Evolutionary conservation across 164 flowering plant genomes (phyloP).

Genomic region (Cinnamomum micranthum): DNA sequence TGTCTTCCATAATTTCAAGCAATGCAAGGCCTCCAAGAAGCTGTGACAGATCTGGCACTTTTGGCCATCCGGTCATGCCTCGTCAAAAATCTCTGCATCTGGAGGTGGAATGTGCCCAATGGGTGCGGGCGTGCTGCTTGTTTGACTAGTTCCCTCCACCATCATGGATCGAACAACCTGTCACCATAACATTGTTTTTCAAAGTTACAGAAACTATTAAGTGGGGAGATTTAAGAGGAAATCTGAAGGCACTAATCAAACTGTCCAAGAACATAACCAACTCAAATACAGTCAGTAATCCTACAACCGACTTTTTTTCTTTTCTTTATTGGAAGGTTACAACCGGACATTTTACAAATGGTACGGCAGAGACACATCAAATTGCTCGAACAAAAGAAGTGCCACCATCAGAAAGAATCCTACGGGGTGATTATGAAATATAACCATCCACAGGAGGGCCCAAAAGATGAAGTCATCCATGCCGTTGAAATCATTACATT

Average conservation of each 20-base stretch:
- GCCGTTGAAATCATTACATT: too few species aligned
- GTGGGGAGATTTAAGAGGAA: neutral
- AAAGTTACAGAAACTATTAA: neutral
- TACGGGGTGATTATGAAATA: too few species aligned
- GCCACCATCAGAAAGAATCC: too few species aligned
- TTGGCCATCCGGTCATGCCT: conserved; percentile 15
- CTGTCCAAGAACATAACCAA: neutral
- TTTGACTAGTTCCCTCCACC: conserved; percentile 19
- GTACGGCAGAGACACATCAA: too few species aligned
- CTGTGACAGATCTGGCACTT: conserved; percentile 15
- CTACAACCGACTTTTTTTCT: too few species aligned
- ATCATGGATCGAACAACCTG: conserved; percentile 24
- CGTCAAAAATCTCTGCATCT: conserved; percentile 14
- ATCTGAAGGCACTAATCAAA: neutral
- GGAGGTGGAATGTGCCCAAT: conserved; percentile 11
- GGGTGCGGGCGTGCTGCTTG: neutral
- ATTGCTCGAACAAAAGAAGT: too few species aligned
- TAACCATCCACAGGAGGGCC: too few species aligned
- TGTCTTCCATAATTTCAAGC: neutral
- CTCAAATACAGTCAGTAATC: neutral
- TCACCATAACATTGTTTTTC: neutral
- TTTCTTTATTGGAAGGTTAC: too few species aligned
- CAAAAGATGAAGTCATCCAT: too few species aligned
- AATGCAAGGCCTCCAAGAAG: neutral
- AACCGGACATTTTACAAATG: too few species aligned